Evolutionary conservation across 2,329 filamentous ascomycete species (phyloP).

Genomic region (Neocucurbitaria cava): DNA sequence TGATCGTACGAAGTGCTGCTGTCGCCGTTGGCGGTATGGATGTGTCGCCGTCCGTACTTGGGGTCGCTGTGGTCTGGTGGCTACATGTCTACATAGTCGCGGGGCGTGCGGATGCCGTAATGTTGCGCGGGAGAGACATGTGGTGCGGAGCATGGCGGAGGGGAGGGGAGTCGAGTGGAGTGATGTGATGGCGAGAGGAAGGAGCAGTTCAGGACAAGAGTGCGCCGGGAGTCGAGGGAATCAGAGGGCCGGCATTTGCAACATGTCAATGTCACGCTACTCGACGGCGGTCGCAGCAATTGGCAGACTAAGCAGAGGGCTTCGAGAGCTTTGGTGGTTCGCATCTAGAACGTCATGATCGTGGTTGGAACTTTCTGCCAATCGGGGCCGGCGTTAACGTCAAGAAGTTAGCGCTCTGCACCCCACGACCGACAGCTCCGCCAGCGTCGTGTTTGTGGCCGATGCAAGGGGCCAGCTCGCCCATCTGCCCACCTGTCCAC

Average conservation of each 20-base stretch:
- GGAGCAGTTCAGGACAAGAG: conserved; percentile 1
- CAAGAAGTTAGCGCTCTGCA: neutral
- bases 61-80: conserved; percentile 22
- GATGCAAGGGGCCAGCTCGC: conserved; percentile 4
- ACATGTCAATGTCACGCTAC: conserved; percentile 1
- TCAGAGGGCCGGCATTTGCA: conserved; percentile 24
- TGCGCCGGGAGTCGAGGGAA: neutral
- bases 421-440: conserved; percentile 3
- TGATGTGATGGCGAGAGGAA: conserved; percentile 8
- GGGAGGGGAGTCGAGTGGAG: too few species aligned
- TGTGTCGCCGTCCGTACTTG: conserved; percentile 38
- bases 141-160: conserved; percentile 43
- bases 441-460: neutral
- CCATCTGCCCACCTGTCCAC: neutral
- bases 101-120: conserved; percentile 30
- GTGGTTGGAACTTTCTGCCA: neutral
- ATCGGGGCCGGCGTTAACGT: too few species aligned
- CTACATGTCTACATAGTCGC: conserved; percentile 34
- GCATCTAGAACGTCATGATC: conserved; percentile 29
- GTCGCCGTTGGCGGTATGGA: conserved; percentile 53
- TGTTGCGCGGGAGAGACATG: conserved; percentile 40
- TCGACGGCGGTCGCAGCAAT: conserved; percentile 3
- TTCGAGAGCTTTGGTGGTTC: conserved; percentile 3
- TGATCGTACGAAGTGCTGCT: conserved; percentile 55
- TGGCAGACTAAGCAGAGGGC: conserved; percentile 18